Conservation (phyloP, 306 rosid species). For the Canavalia ensiformis region DNA sequence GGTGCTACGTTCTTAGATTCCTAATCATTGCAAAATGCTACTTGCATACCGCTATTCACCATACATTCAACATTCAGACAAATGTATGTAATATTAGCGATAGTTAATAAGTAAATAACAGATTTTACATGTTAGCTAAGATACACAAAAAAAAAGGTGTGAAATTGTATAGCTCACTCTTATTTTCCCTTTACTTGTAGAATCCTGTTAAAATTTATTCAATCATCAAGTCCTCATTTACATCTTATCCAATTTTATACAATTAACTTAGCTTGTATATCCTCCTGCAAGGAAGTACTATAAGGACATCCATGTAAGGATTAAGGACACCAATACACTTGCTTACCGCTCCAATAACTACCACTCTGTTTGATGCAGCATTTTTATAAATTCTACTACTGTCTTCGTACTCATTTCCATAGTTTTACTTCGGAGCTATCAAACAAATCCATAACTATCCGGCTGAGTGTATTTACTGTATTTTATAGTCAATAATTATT, state of each 20-base stretch:
- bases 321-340: background rate
- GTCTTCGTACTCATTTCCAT: conserved; percentile 3
- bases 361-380: background rate
- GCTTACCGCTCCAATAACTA: background rate
- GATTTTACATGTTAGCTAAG: background rate
- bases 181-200: background rate
- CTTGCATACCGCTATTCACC: no score
- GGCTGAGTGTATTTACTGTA: no score
- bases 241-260: background rate
- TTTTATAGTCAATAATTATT: background rate
- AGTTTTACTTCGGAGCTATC: background rate
- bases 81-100: background rate
- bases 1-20: background rate
- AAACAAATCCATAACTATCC: background rate
- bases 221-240: background rate
- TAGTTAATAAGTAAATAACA: background rate
- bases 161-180: background rate
- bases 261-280: background rate
- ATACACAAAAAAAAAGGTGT: background rate
- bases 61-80: background rate
- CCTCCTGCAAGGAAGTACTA: background rate
- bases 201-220: background rate
- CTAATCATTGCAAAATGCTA: background rate
- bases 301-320: background rate
- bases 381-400: background rate